Conservation (phyloP, 2,329 filamentous ascomycete genomes). For the Penicillium expansum region DNA sequence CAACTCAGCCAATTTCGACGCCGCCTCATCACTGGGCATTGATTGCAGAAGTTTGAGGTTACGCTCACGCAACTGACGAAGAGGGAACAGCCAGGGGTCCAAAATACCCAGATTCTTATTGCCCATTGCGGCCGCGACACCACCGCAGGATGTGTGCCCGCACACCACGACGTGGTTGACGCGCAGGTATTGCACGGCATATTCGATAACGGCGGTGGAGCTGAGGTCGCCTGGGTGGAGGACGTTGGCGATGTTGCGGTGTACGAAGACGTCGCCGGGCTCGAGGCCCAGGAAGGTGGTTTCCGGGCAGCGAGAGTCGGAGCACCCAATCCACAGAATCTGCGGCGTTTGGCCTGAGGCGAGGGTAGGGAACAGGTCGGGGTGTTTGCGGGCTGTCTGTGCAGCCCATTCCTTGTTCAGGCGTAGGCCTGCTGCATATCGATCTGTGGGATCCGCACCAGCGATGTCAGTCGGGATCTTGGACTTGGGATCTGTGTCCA, state of each 20-base stretch:
- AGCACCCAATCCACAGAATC: constrained; percentile 79
- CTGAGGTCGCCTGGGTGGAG: constrained; percentile 72
- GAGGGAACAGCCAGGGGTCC: constrained; percentile 60
- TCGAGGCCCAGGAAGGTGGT: constrained; percentile 75
- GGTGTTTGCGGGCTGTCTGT: constrained; percentile 63
- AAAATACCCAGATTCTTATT: constrained; percentile 59
- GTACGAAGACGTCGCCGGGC: constrained; percentile 82
- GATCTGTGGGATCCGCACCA: constrained; percentile 44
- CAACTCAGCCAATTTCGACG: constrained; percentile 67
- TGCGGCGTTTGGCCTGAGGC: constrained; percentile 63
- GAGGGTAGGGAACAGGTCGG: constrained; percentile 67
- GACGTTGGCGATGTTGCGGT: constrained; percentile 89
- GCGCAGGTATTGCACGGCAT: constrained; percentile 69
- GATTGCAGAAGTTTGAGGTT: constrained; percentile 52
- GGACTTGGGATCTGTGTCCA: not conserved
- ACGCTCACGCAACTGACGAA: constrained; percentile 54
- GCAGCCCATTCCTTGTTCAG: constrained; percentile 70
- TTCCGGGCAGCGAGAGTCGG: constrained; percentile 80
- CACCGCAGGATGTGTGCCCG: constrained; percentile 61
- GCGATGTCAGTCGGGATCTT: constrained; percentile 17
- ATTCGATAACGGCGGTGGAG: constrained; percentile 73
- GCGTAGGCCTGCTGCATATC: constrained; percentile 61
- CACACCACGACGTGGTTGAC: constrained; percentile 63
- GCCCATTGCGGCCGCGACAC: constrained; percentile 54
- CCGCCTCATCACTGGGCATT: constrained; percentile 50